Conservation (phyloP, 306 rosid genomes). For the Canavalia ensiformis region DNA sequence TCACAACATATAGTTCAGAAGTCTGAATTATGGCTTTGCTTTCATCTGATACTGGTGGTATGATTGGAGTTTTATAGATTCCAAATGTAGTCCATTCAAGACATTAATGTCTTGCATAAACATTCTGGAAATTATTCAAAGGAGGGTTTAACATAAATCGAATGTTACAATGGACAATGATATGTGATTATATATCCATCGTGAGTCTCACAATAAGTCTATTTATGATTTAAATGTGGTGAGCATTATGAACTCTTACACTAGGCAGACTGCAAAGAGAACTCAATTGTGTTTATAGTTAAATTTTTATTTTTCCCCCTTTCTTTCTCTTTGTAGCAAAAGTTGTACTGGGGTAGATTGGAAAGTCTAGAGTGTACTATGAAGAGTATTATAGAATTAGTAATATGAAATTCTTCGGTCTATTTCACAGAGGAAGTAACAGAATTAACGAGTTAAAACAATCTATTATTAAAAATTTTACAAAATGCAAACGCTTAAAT, state of each 20-base stretch:
- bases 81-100: constrained; percentile 1
- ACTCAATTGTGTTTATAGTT: not conserved
- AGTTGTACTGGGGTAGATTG: not conserved
- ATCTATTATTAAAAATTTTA: too few relatives aligned
- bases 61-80: constrained; percentile 31
- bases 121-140: not conserved
- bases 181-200: not conserved
- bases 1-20: constrained; percentile 7
- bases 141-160: not conserved
- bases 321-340: not conserved
- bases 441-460: not conserved
- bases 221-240: not conserved
- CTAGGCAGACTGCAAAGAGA: not conserved
- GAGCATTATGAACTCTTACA: not conserved
- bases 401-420: not conserved
- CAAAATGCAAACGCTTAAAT: too few relatives aligned
- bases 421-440: not conserved
- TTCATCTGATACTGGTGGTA: constrained; percentile 4
- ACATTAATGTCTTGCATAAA: not conserved
- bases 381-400: too few relatives aligned
- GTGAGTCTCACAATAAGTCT: not conserved
- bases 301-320: not conserved
- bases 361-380: too few relatives aligned
- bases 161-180: not conserved
- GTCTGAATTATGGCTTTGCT: not conserved